Evolutionary conservation across 805 yeast genomes (phyloP).

Genomic region (Clavispora phyllophila): DNA sequence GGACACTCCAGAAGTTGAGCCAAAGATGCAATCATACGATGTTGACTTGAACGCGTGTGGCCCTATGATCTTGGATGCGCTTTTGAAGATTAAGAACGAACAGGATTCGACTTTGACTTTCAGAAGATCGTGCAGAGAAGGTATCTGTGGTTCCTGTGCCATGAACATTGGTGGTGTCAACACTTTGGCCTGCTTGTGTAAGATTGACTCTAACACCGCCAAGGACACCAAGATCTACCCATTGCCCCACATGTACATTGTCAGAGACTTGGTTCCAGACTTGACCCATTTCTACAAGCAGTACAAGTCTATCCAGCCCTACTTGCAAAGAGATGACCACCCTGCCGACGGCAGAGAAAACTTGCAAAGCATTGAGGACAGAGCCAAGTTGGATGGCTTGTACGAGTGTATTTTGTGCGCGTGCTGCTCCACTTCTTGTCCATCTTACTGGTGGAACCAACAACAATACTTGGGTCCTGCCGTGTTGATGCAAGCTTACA

Average conservation of each 20-base stretch:
- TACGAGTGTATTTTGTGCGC: conserved; percentile 98
- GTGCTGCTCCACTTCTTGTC: conserved; percentile 98
- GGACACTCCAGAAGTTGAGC: conserved; percentile 90
- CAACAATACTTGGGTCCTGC: conserved; percentile 99
- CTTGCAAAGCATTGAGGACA: conserved; percentile 84
- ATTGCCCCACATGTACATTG: conserved; percentile 96
- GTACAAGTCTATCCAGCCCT: conserved; percentile 97
- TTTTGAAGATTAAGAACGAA: conserved; percentile 91
- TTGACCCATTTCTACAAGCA: conserved; percentile 97
- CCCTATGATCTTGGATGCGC: conserved; percentile 96
- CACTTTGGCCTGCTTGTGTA: conserved; percentile 94
- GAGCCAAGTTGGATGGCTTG: conserved; percentile 93
- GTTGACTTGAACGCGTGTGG: conserved; percentile 90
- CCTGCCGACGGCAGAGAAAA: conserved; percentile 93
- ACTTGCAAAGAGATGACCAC: conserved; percentile 71
- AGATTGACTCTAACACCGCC: conserved; percentile 73
- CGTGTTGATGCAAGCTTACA: conserved; percentile 96
- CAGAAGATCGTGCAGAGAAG: conserved; percentile 98
- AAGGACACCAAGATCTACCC: conserved; percentile 89
- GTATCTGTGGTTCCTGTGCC: conserved; percentile 99
- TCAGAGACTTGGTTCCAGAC: conserved; percentile 96
- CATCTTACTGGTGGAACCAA: conserved; percentile 99
- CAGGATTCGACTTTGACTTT: conserved; percentile 93
- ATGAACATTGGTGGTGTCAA: conserved; percentile 98
- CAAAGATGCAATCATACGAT: conserved; percentile 75